Conservation (phyloP, 306 rosid genomes). For the Ochetophila trinervis region DNA sequence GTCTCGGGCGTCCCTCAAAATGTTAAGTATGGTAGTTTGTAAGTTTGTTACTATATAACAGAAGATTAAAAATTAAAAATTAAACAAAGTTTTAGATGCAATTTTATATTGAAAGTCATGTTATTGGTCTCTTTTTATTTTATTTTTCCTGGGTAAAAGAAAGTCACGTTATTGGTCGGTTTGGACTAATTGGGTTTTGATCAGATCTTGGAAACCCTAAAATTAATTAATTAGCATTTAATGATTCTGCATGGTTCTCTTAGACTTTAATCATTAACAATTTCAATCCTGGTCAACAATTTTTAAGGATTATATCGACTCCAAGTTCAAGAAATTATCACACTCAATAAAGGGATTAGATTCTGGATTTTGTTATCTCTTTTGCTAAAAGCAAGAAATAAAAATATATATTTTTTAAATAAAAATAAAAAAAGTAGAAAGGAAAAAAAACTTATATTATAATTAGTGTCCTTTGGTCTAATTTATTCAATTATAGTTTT, state of each 20-base stretch:
- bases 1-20: neutral
- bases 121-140: too few relatives aligned
- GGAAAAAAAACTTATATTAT: too few relatives aligned
- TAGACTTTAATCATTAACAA: neutral
- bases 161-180: constrained; percentile 23
- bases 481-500: too few relatives aligned
- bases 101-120: neutral
- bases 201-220: constrained; percentile 11
- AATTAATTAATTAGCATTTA: neutral
- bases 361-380: too few relatives aligned
- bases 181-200: constrained; percentile 10
- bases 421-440: too few relatives aligned
- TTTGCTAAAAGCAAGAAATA: too few relatives aligned
- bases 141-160: too few relatives aligned
- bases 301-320: neutral
- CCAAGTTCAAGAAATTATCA: neutral
- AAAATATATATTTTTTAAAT: too few relatives aligned
- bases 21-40: neutral
- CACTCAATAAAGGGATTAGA: neutral
- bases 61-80: too few relatives aligned
- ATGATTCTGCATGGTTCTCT: neutral
- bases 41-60: neutral
- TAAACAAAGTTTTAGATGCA: neutral
- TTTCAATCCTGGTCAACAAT: neutral
- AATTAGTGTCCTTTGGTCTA: too few relatives aligned